A percentile compares a stretch with the other conserved stretches of the same genome.
Conservation (phyloP, 371 early-diverging fungal genomes). For the Mortierella sp. region DNA sequence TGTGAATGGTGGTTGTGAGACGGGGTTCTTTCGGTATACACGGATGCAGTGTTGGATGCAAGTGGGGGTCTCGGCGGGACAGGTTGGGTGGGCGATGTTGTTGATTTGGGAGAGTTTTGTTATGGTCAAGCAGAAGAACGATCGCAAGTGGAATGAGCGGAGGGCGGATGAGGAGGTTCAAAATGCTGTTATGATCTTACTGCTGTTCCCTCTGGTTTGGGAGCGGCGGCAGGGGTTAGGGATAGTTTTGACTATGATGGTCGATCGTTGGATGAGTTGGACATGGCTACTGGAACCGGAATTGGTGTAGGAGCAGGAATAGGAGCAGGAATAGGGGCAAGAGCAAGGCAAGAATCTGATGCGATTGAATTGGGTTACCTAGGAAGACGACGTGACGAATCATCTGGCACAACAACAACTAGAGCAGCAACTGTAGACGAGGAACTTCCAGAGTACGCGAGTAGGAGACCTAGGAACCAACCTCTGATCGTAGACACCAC, state of each 20-base stretch:
- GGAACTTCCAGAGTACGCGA: slow-evolving; percentile 16
- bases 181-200: slow-evolving; percentile 11
- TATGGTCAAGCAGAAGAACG: not conserved
- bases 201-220: not conserved
- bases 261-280: not conserved
- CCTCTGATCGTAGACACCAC: slow-evolving; percentile 12
- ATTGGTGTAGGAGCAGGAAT: not conserved
- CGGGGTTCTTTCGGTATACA: slow-evolving; percentile 15
- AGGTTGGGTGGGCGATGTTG: slow-evolving; percentile 14
- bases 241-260: not conserved
- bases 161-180: slow-evolving; percentile 20
- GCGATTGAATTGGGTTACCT: not conserved
- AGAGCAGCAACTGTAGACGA: slow-evolving; percentile 1
- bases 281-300: not conserved
- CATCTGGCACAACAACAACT: not conserved
- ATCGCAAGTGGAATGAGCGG: slow-evolving; percentile 16
- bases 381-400: not conserved
- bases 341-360: not conserved
- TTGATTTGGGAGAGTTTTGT: slow-evolving; percentile 11
- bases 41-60: slow-evolving; percentile 20
- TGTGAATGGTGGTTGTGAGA: slow-evolving; percentile 1
- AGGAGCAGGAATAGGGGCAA: not conserved
- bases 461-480: slow-evolving; percentile 13
- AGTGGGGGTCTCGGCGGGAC: slow-evolving; percentile 10
- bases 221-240: not conserved